Percentiles rank a stretch among this genome's conserved stretches.
phyloP scores from a whole-genome alignment of 2,329 filamentous ascomycete genomes.

The Aureobasidium sp. region DNA sequence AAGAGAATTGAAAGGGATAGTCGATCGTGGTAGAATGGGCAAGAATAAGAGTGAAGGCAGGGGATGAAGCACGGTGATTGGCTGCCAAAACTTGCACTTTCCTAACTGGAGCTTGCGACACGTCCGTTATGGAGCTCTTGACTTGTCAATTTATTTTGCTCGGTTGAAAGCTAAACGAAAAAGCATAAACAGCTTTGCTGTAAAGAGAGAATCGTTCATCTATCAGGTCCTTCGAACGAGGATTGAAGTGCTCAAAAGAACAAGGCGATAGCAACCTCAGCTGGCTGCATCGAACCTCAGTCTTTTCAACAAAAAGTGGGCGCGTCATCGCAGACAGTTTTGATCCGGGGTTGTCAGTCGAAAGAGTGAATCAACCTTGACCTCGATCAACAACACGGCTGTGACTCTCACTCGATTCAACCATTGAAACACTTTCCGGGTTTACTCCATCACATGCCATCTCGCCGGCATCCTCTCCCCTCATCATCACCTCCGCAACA shows the following conservation, averaged over 20 bases:
- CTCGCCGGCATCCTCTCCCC: not conserved
- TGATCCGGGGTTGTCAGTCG: not conserved
- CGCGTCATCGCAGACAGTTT: constrained; percentile 6
- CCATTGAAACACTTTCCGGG: not conserved
- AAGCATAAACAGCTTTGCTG: not conserved
- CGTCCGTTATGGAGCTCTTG: not conserved
- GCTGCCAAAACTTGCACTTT: constrained; percentile 4
- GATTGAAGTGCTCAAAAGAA: not conserved
- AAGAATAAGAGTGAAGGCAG: constrained; percentile 9
- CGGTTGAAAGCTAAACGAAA: too few relatives aligned
- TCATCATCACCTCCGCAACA: not conserved
- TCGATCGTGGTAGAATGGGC: not conserved
- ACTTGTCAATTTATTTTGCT: not conserved
- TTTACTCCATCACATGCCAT: not conserved
- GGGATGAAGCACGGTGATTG: not conserved
- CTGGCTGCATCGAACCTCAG: not conserved
- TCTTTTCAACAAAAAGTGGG: not conserved
- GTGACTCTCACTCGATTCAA: not conserved
- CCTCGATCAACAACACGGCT: not conserved
- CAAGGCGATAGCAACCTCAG: not conserved
- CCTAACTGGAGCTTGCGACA: not conserved
- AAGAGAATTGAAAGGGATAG: not conserved
- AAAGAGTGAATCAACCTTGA: not conserved
- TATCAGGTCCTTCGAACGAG: not conserved
- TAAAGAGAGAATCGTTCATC: not conserved